phyloP scores from a whole-genome alignment of 352 stramenopile genomes.

The Globisporangium rhizosaccharum region DNA sequence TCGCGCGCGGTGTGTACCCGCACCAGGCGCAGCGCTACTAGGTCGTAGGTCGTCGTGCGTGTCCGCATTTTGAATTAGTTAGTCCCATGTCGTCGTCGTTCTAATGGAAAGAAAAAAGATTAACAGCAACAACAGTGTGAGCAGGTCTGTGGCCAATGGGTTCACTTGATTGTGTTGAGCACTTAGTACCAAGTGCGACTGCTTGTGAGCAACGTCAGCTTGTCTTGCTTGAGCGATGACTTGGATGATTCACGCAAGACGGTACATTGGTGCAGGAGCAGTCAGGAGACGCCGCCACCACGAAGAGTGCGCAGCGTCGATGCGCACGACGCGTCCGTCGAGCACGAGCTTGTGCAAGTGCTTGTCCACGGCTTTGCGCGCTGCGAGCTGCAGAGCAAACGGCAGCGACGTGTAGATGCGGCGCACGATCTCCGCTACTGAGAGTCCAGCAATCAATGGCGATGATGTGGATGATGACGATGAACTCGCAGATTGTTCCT shows the following conservation, averaged over 20 bases:
- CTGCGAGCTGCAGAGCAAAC: slow-evolving; percentile 44
- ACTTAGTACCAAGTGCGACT: too few relatives aligned
- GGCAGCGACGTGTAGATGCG: slow-evolving; percentile 53
- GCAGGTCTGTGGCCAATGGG: too few relatives aligned
- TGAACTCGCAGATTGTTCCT: neutral
- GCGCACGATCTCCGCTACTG: slow-evolving; percentile 40
- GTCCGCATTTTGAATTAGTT: slow-evolving; percentile 1
- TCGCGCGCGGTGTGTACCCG: slow-evolving; percentile 36
- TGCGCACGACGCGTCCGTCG: slow-evolving; percentile 25
- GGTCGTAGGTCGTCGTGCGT: neutral
- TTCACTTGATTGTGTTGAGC: too few relatives aligned
- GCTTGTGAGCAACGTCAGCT: neutral
- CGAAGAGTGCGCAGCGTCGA: neutral
- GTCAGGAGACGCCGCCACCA: neutral
- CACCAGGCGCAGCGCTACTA: slow-evolving; percentile 6
- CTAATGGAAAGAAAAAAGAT: too few relatives aligned
- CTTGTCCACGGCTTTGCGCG: slow-evolving; percentile 47
- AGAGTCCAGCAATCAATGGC: slow-evolving; percentile 11
- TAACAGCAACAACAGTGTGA: too few relatives aligned
- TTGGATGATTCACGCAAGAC: neutral
- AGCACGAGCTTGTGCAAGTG: slow-evolving; percentile 58
- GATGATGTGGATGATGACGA: slow-evolving; percentile 1
- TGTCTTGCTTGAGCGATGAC: neutral
- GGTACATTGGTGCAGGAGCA: slow-evolving; percentile 1
- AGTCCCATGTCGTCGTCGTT: neutral